Evolutionary conservation across 805 yeast species (phyloP).

Genomic region (Metschnikowia dekortorum): DNA sequence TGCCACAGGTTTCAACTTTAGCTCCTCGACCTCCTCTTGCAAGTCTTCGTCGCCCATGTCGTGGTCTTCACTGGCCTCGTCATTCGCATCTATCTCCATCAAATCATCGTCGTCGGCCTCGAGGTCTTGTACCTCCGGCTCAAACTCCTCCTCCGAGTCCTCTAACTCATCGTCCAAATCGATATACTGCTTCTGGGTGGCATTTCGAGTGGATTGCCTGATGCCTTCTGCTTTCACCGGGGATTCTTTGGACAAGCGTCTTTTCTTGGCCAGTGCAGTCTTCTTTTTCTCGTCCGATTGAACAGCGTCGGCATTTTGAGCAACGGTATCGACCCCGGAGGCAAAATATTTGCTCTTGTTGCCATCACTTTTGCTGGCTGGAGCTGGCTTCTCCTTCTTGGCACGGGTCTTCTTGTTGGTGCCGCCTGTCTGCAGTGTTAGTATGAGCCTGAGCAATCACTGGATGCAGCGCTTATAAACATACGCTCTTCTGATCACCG

Average conservation of each 20-base stretch:
- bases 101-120: constrained; percentile 10
- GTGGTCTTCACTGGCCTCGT: constrained; percentile 9
- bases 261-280: not conserved
- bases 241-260: not conserved
- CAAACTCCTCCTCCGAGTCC: constrained; percentile 23
- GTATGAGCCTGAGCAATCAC: not conserved
- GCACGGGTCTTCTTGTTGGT: not conserved
- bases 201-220: constrained; percentile 9
- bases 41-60: constrained; percentile 7
- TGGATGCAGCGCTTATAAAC: not conserved
- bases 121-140: constrained; percentile 17
- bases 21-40: constrained; percentile 11
- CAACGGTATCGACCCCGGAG: not conserved
- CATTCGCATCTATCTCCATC: constrained; percentile 14
- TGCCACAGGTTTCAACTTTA: constrained; percentile 10
- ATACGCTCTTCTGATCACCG: constrained; percentile 2
- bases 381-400: not conserved
- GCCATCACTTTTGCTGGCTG: not conserved
- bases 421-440: not conserved
- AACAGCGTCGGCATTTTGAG: not conserved
- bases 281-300: not conserved
- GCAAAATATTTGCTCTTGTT: not conserved
- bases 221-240: constrained; percentile 4
- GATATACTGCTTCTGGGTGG: constrained; percentile 11
- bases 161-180: constrained; percentile 17